phyloP scores from a whole-genome alignment of 208 protist genomes.

The Trypanosoma lewisi region DNA sequence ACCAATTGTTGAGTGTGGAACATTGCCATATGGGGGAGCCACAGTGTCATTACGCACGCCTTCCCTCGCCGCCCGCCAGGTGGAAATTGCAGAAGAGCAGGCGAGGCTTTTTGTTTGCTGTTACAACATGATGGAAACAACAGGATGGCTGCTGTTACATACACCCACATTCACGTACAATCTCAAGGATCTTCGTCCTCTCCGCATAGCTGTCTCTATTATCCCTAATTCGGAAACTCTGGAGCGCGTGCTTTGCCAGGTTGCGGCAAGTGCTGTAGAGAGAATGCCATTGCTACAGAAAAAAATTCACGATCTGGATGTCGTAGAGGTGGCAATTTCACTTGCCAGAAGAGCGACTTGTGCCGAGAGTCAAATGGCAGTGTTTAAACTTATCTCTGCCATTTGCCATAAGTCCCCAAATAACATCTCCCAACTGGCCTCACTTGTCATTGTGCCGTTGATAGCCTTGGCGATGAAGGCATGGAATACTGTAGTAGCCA shows the following conservation, averaged over 20 bases:
- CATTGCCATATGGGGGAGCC: background rate
- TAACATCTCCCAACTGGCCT: slow-evolving; percentile 49
- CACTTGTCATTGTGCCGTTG: slow-evolving; percentile 39
- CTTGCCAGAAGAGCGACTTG: slow-evolving; percentile 35
- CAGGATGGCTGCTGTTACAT: slow-evolving; percentile 26
- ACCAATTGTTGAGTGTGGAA: slow-evolving; percentile 25
- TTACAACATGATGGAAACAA: slow-evolving; percentile 21
- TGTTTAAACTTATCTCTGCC: slow-evolving; percentile 38
- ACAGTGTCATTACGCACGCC: slow-evolving; percentile 8
- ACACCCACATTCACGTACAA: slow-evolving; percentile 28
- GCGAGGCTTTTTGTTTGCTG: slow-evolving; percentile 18
- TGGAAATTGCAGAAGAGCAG: slow-evolving; percentile 24
- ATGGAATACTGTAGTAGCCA: slow-evolving; percentile 44
- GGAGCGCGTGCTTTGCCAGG: slow-evolving; percentile 58
- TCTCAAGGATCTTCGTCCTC: slow-evolving; percentile 40
- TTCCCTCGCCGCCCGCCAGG: slow-evolving; percentile 18
- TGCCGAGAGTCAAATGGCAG: slow-evolving; percentile 54
- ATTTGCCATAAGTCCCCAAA: slow-evolving; percentile 38
- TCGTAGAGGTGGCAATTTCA: slow-evolving; percentile 60
- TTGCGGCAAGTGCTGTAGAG: slow-evolving; percentile 33
- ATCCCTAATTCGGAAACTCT: slow-evolving; percentile 34
- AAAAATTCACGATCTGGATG: slow-evolving; percentile 53
- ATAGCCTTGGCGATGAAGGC: slow-evolving; percentile 34
- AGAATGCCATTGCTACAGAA: slow-evolving; percentile 9
- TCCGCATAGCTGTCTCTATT: slow-evolving; percentile 57